These are phyloP conservation scores for Stenocarpella maydis DNA, from an alignment of 2,329 filamentous ascomycete species.

Conservation along the genomic window DNA sequence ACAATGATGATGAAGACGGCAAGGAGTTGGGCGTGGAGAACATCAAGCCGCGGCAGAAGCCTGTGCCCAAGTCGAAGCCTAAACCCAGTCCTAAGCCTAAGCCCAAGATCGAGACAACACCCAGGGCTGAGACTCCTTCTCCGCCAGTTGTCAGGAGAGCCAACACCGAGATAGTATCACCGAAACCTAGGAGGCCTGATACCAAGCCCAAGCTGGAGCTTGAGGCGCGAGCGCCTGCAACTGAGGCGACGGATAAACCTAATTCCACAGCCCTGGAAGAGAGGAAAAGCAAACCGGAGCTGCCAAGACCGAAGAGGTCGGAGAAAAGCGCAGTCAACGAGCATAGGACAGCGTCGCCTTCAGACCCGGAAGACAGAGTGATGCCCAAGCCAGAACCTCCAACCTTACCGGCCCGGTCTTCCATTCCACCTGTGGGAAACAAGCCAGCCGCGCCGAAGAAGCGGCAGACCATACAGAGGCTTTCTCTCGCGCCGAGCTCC, in stretches of 20 bases:
- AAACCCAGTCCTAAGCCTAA: slow-evolving; percentile 39
- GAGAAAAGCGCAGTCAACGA: not conserved
- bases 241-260: slow-evolving; percentile 9
- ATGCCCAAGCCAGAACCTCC: not conserved
- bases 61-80: slow-evolving; percentile 38
- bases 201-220: slow-evolving; percentile 45
- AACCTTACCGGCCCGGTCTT: not conserved
- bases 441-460: slow-evolving; percentile 22
- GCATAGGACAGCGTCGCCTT: not conserved
- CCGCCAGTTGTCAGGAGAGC: slow-evolving; percentile 35
- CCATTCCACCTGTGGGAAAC: not conserved
- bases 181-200: slow-evolving; percentile 45
- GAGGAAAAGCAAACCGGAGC: slow-evolving; percentile 9
- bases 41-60: not conserved
- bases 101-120: slow-evolving; percentile 15
- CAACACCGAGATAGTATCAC: slow-evolving; percentile 42
- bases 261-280: not conserved
- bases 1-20: not conserved
- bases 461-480: slow-evolving; percentile 13
- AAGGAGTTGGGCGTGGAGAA: slow-evolving; percentile 22
- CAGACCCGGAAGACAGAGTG: not conserved
- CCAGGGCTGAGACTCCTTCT: slow-evolving; percentile 33
- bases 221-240: slow-evolving; percentile 39
- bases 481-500: not conserved
- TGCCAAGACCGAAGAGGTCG: not conserved